phyloP scores from a whole-genome alignment of 305 asterid species.

The Withania somnifera region DNA sequence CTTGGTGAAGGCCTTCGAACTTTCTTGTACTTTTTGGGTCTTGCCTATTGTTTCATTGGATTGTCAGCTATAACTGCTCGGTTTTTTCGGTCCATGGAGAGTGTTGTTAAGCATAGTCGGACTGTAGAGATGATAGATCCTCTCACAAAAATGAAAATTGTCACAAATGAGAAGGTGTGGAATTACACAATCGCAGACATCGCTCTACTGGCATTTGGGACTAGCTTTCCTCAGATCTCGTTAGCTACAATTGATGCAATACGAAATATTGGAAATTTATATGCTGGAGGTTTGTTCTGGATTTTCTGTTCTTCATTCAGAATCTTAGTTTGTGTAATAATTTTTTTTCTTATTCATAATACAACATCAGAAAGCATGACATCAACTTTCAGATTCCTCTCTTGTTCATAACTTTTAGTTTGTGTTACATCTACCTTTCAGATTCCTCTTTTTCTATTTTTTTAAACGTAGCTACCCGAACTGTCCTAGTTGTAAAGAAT shows the following conservation, averaged over 20 bases:
- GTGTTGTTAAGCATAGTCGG: conserved; percentile 66
- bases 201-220: conserved; percentile 74
- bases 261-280: conserved; percentile 55
- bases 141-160: conserved; percentile 30
- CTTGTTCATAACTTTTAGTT: not conserved
- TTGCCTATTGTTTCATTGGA: conserved; percentile 78
- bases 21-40: conserved; percentile 44
- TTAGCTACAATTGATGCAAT: conserved; percentile 86
- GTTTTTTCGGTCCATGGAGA: conserved; percentile 81
- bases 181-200: conserved; percentile 81
- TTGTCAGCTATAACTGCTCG: conserved; percentile 79
- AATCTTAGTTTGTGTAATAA: not conserved
- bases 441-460: not conserved
- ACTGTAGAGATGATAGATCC: conserved; percentile 49
- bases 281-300: conserved; percentile 71
- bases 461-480: not conserved
- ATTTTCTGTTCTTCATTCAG: not conserved
- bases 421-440: not conserved
- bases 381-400: not conserved
- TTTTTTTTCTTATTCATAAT: not conserved
- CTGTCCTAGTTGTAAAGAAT: not conserved
- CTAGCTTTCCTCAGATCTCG: conserved; percentile 91
- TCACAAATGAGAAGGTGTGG: conserved; percentile 59
- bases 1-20: conserved; percentile 45
- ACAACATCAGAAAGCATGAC: not conserved